Base-by-base conservation (phyloP, 1,284 basidiomycete genomes). In the Veloboletus limbatus region DNA sequence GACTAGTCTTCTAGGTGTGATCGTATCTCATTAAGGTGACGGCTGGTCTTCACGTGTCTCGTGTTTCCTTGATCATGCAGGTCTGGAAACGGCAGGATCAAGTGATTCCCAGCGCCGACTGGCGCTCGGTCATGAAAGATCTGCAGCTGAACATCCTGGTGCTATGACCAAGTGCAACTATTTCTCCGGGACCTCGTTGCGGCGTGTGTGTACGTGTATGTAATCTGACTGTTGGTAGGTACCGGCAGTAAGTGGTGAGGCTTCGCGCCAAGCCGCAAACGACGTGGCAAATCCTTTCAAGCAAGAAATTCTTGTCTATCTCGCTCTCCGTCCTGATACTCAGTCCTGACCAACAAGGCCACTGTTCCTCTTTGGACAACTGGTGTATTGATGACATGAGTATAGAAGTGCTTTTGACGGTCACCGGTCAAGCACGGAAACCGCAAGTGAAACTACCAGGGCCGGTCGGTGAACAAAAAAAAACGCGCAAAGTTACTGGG, bases 1-100 rank as follows among this genome's bases (percentile, higher is more conserved):
- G 69, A 48, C 72, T 77, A 52, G 70, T 75, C 32, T 59, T 64
- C 25, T 69, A 76, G 62, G 69, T 72, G 40, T 67, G 73, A 56
- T 48, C 37, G 35, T 40, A 45, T 45, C 42, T 49, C 40, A 40
- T 53, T 52, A 31, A 43, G 26, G 47, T 52, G 56, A 53, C 48
- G 47, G 54, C 55, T 58, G 50, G 50, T 41, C 43, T 51, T 56
- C 59, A 54, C 56, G 59, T 57, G 58, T 52, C 49, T 16, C 34
- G 14, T 37, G 40, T 26, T n/a, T n/a, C 51, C 51, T 49, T 47
- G 40, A 51, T 55, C 48, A 37, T 52, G 50, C 54, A 67, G 65
- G 69, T 70, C 40, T 73, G 67, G 68, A 67, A 63, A 54, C 60
- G 71, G 51, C 63, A 71, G 51, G 68, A 72, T 55, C 55, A 65